These are phyloP conservation scores for Penicillium olsonii DNA, from an alignment of 2,329 filamentous ascomycete species.

Conservation along the genomic window DNA sequence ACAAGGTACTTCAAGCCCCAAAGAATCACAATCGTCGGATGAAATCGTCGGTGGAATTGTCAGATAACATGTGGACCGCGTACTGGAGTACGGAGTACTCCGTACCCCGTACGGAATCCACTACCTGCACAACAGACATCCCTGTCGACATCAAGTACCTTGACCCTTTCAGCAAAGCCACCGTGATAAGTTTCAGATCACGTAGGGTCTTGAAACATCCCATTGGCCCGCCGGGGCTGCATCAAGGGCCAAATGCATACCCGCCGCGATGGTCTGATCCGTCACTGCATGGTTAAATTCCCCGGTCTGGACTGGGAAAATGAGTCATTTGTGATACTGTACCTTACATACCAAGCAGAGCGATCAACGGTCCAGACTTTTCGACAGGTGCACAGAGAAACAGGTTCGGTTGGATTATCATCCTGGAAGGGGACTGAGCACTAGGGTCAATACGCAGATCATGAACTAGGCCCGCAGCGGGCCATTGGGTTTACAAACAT, in stretches of 20 bases:
- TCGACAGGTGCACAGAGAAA: background rate
- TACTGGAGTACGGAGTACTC: too few species aligned
- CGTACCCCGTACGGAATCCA: background rate
- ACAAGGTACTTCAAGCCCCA: too few species aligned
- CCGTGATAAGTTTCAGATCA: conserved; percentile 10
- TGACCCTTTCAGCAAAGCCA: conserved; percentile 4
- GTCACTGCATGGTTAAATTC: background rate
- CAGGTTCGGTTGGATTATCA: conserved; percentile 2
- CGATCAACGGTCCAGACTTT: background rate
- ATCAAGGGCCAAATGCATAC: conserved; percentile 1
- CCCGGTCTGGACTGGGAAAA: background rate
- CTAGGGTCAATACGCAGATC: conserved; percentile 11
- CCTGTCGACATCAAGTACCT: background rate
- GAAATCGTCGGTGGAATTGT: too few species aligned
- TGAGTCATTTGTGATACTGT: conserved; percentile 8
- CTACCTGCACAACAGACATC: conserved; percentile 12
- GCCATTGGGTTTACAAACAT: background rate
- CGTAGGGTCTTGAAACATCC: background rate
- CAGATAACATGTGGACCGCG: too few species aligned
- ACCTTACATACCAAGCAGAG: background rate
- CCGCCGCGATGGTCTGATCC: conserved; percentile 9
- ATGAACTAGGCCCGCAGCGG: background rate
- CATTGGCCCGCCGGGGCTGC: conserved; percentile 5
- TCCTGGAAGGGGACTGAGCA: conserved; percentile 6
- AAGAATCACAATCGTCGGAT: too few species aligned